phyloP scores from a whole-genome alignment of 495 filamentous ascomycete species.

The Xylaria cubensis region DNA sequence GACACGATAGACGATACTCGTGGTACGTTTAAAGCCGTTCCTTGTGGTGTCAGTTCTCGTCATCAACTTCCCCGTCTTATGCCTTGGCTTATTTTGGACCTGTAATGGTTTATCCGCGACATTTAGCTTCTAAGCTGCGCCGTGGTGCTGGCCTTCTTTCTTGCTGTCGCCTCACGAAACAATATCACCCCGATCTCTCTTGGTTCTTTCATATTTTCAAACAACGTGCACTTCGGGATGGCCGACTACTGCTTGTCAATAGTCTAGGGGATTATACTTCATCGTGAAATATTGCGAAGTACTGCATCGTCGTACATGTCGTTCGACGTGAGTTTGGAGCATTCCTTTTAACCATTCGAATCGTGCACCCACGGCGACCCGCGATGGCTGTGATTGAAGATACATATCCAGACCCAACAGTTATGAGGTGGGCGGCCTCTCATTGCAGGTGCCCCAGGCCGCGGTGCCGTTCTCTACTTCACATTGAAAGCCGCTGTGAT shows the following conservation, averaged over 20 bases:
- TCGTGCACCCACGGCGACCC: neutral
- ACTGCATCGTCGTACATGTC: too few relatives aligned
- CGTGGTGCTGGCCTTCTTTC: too few relatives aligned
- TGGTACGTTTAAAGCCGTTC: constrained; percentile 17
- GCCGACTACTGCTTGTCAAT: neutral
- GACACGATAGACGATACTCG: constrained; percentile 30
- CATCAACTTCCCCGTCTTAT: neutral
- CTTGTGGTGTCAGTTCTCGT: neutral
- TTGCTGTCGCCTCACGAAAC: too few relatives aligned
- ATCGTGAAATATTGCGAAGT: neutral
- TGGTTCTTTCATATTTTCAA: constrained; percentile 34
- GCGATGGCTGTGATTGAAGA: neutral
- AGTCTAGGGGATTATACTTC: neutral
- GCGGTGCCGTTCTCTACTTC: neutral
- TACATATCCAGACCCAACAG: neutral
- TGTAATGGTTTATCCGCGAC: too few relatives aligned
- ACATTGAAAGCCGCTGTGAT: neutral
- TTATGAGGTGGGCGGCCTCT: neutral
- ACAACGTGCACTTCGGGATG: neutral
- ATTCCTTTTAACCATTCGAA: too few relatives aligned
- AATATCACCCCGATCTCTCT: constrained; percentile 32
- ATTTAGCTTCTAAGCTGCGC: too few relatives aligned
- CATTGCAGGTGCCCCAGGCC: neutral
- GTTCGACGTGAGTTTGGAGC: too few relatives aligned
- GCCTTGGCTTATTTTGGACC: constrained; percentile 26